Evolutionary conservation across 768 basidiomycete genomes (phyloP).

Genomic region (Amanita rubescens): DNA sequence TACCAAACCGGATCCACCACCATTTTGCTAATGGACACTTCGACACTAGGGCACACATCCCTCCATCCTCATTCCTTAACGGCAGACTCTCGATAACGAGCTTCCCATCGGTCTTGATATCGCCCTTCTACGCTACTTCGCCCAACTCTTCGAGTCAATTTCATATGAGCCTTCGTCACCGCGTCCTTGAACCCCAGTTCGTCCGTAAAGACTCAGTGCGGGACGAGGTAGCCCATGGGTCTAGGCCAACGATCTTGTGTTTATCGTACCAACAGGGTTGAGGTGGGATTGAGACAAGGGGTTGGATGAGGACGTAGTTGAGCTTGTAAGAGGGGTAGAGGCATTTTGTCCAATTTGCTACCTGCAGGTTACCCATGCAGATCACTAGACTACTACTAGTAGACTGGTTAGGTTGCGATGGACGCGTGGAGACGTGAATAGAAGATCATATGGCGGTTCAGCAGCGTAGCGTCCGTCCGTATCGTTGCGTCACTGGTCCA

Average conservation of each 20-base stretch:
- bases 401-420: no score
- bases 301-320: constrained; percentile 77
- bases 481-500: no score
- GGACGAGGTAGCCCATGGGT: constrained; percentile 89
- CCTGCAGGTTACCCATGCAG: no score
- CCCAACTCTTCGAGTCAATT: constrained; percentile 93
- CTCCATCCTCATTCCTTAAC: constrained; percentile 56
- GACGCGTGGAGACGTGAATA: no score
- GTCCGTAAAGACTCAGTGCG: constrained; percentile 55
- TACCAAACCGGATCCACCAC: constrained; percentile 98
- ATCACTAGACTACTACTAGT: no score
- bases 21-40: constrained; percentile 85
- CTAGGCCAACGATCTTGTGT: constrained; percentile 82
- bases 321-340: constrained; percentile 75
- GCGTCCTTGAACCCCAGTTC: constrained; percentile 81
- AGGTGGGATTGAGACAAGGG: constrained; percentile 72
- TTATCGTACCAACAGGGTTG: constrained; percentile 73
- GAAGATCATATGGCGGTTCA: no score
- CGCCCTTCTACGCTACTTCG: constrained; percentile 65
- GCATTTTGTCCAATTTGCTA: no score
- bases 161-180: constrained; percentile 89
- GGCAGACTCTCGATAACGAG: constrained; percentile 70
- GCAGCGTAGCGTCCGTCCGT: no score
- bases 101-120: constrained; percentile 72
- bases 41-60: constrained; percentile 67